Evolutionary conservation across 257 asterid species (phyloP), one percentile per base, ranked within the genome.

Genomic region (Salvia hispanica): DNA sequence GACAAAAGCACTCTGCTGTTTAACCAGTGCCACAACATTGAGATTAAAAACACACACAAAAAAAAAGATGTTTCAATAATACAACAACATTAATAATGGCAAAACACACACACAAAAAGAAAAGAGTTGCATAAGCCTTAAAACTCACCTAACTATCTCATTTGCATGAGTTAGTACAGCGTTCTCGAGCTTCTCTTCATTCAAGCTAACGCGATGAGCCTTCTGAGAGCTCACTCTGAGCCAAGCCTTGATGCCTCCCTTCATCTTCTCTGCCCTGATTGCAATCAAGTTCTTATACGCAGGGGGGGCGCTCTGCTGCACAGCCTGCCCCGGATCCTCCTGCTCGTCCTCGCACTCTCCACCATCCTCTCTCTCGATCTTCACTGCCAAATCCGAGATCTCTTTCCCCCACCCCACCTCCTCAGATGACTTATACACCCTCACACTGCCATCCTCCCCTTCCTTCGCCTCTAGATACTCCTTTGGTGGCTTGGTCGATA

Each of bases 401-500:
- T 86, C 96, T 48, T 53, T 76, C 52, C 95, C 95, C 96, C 95
- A 83, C 2, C 74, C 63, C 7, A 15, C 72, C 65, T 84, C 95
- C 62, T 86, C 95, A 0, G 79, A 66, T 13, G 88, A 71, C 13
- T 69, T 51, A 12, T 71, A 44, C 56, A 33, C 81, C 55, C 74
- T 78, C 45, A 77, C 58, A 9, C 69, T 66, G 7, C 60, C 70
- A 10, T 53, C 50, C 0, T 75, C 88, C 50, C 78, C 75, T 31
- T 66, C 82, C 36, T 70, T 76, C 7, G 64, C 58, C 72, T 85
- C 95, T 13, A 78, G 85, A 58, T 83, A 76, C 51, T 86, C 85
- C 66, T 88, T 86, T 15, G 97, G 97, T 9, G 84, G 88, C 66
- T 91, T 91, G 0, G 97, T 91, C 13, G 97, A 91, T 70, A 91